A percentile compares a stretch with the other conserved stretches of the same genome.
These are phyloP conservation scores for Farysia itapuensis DNA, from an alignment of 1,284 basidiomycete species.

Conservation along the genomic window DNA sequence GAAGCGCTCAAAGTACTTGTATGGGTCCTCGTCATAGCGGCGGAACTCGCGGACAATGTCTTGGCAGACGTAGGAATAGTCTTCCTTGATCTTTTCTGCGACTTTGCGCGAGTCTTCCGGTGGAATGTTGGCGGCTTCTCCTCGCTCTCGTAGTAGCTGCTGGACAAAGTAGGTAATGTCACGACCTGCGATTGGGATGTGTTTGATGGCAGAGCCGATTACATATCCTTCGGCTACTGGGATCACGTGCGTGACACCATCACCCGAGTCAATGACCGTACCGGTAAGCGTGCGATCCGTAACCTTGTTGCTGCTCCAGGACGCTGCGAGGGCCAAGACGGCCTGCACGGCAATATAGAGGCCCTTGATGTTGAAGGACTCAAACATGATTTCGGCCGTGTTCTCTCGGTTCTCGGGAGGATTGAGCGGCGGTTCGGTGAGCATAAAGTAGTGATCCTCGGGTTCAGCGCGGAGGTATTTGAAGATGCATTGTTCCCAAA, in stretches of 20 bases:
- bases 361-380: slow-evolving; percentile 97
- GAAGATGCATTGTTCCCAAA: slow-evolving; percentile 99
- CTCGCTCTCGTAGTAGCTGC: slow-evolving; percentile 91
- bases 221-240: slow-evolving; percentile 96
- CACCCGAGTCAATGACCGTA: slow-evolving; percentile 97
- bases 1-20: slow-evolving; percentile 92
- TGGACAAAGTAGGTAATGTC: slow-evolving; percentile 98
- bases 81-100: slow-evolving; percentile 94
- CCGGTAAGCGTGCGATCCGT: slow-evolving; percentile 91
- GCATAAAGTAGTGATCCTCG: slow-evolving; percentile 96
- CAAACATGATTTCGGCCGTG: slow-evolving; percentile 99
- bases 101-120: slow-evolving; percentile 94
- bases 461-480: slow-evolving; percentile 98
- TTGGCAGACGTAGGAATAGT: slow-evolving; percentile 95
- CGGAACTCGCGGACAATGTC: slow-evolving; percentile 99
- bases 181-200: slow-evolving; percentile 95
- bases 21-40: slow-evolving; percentile 94
- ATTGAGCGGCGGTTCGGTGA: slow-evolving; percentile 97
- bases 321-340: slow-evolving; percentile 96
- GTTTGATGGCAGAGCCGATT: slow-evolving; percentile 98
- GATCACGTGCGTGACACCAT: slow-evolving; percentile 97
- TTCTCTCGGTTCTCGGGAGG: slow-evolving; percentile 98
- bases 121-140: slow-evolving; percentile 84
- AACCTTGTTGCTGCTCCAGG: slow-evolving; percentile 92
- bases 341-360: slow-evolving; percentile 99